Evolutionary conservation across 352 stramenopile genomes (phyloP).

Genomic region (Globisporangium camurandrum): DNA sequence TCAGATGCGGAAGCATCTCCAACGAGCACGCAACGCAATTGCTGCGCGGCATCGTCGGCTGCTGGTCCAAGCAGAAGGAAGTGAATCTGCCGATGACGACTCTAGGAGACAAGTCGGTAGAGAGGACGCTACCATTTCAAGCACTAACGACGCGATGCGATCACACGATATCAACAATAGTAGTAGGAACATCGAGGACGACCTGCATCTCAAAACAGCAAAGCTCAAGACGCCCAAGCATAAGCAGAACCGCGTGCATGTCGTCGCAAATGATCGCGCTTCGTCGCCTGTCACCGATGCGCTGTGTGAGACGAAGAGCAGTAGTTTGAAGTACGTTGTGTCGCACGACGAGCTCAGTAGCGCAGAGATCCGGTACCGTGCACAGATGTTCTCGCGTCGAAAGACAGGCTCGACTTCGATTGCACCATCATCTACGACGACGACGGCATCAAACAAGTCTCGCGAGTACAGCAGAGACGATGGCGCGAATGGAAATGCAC

Average conservation of each 20-base stretch:
- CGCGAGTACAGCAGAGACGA: too few species aligned
- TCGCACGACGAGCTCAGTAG: constrained; percentile 1
- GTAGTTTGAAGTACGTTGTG: background rate
- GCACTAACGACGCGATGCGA: too few species aligned
- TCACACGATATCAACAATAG: too few species aligned
- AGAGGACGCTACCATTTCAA: too few species aligned
- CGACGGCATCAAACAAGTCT: constrained; percentile 18
- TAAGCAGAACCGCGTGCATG: too few species aligned
- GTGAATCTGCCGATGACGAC: background rate
- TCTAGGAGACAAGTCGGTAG: too few species aligned
- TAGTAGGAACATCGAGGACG: background rate
- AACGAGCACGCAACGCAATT: constrained; percentile 31
- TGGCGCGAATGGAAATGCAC: constrained; percentile 1
- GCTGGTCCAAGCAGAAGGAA: constrained; percentile 3
- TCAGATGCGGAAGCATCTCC: constrained; percentile 59
- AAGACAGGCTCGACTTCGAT: constrained; percentile 58
- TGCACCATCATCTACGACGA: constrained; percentile 37
- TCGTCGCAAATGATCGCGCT: too few species aligned
- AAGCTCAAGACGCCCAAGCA: background rate
- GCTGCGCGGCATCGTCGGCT: constrained; percentile 13
- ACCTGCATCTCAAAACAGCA: too few species aligned
- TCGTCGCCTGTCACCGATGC: too few species aligned
- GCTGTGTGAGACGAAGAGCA: too few species aligned
- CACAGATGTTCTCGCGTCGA: constrained; percentile 49
- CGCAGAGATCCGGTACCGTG: constrained; percentile 5